Evolutionary conservation across 1,139 yeast species (phyloP).

Genomic region (Saccharomyces hybrid): DNA sequence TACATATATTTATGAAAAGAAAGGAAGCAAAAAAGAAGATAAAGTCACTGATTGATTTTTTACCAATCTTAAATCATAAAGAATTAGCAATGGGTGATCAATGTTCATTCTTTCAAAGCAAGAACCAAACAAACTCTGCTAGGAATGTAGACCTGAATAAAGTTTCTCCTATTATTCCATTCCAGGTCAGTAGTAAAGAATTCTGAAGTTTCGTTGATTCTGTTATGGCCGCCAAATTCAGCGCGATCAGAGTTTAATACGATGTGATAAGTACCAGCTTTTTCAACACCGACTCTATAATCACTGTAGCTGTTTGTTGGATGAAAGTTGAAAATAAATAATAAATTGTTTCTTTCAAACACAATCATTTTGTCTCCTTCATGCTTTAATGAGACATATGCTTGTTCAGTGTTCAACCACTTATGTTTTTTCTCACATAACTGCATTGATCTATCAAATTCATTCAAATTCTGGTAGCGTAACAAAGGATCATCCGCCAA

Average conservation of each 20-base stretch:
- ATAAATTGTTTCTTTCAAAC: constrained; percentile 77
- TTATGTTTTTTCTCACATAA: constrained; percentile 58
- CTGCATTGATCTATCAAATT: constrained; percentile 81
- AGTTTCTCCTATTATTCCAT: constrained; percentile 78
- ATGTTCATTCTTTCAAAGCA: constrained; percentile 10
- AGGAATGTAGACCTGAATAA: constrained; percentile 77
- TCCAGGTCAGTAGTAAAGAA: constrained; percentile 62
- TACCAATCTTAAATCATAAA: background rate
- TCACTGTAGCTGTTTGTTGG: constrained; percentile 77
- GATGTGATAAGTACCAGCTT: constrained; percentile 66
- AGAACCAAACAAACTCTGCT: constrained; percentile 67
- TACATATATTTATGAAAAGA: no score
- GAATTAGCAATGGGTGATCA: background rate
- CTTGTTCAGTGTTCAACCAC: constrained; percentile 71
- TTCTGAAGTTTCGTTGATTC: constrained; percentile 54
- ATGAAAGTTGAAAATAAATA: constrained; percentile 85
- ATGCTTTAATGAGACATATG: constrained; percentile 80
- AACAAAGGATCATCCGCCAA: constrained; percentile 70
- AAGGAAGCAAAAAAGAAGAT: background rate
- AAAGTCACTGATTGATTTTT: background rate
- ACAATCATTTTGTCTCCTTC: constrained; percentile 83
- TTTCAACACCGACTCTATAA: constrained; percentile 81
- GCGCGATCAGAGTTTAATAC: constrained; percentile 67
- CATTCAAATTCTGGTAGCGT: constrained; percentile 68
- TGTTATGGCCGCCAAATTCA: constrained; percentile 72